Percentiles rank a stretch among this genome's conserved stretches.
These are phyloP conservation scores for Nemania sp. DNA, from an alignment of 2,329 filamentous ascomycete species.

Conservation along the genomic window DNA sequence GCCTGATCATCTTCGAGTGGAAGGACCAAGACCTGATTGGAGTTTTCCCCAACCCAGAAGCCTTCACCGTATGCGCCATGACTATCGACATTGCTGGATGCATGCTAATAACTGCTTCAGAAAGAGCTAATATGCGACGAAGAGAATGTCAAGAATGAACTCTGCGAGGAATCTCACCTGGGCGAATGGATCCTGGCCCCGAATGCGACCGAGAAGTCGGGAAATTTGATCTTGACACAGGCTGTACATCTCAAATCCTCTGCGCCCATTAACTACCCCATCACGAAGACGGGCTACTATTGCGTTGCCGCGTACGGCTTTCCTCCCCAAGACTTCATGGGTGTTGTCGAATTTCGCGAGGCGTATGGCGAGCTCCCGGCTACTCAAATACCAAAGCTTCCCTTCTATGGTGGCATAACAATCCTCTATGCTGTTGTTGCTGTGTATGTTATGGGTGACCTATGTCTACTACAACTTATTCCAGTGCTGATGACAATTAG, in stretches of 20 bases:
- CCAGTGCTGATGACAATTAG: constrained; percentile 54
- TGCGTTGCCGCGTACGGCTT: constrained; percentile 86
- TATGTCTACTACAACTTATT: constrained; percentile 1
- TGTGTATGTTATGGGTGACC: constrained; percentile 60
- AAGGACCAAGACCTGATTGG: constrained; percentile 85
- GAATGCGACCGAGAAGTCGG: constrained; percentile 78
- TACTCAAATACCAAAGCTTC: constrained; percentile 94
- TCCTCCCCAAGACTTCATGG: constrained; percentile 76
- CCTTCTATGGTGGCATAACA: constrained; percentile 94
- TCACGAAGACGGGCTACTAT: constrained; percentile 95
- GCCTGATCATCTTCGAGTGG: constrained; percentile 95
- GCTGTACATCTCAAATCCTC: constrained; percentile 85
- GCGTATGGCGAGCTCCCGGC: constrained; percentile 96
- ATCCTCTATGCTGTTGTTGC: constrained; percentile 92
- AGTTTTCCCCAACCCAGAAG: constrained; percentile 67
- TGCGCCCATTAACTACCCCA: constrained; percentile 80
- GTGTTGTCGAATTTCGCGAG: constrained; percentile 91
- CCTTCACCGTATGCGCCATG: constrained; percentile 61
- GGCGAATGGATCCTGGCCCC: constrained; percentile 85
- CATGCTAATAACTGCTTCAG: constrained; percentile 55
- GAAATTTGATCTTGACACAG: constrained; percentile 79
- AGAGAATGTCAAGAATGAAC: constrained; percentile 72
- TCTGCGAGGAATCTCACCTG: constrained; percentile 81
- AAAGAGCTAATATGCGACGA: constrained; percentile 82
- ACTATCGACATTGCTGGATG: neutral